Base-by-base conservation (phyloP, 345 rosid species). In the Eucalyptus regnans region DNA sequence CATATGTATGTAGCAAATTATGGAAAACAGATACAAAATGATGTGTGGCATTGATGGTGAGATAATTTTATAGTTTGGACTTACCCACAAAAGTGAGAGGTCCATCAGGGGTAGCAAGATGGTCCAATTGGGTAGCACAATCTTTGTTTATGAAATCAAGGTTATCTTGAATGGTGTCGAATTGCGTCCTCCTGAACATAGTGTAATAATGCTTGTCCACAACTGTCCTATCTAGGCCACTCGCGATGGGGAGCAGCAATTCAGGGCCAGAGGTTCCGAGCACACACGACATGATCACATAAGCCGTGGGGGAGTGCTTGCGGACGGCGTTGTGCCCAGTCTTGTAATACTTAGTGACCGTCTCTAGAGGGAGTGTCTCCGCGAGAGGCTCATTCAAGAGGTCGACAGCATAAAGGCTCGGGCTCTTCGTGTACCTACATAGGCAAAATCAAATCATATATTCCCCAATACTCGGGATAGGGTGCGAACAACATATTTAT, bases 61-160 rank as follows among this genome's bases (percentile, higher is more conserved):
- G 76, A 64, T 64, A 13, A 64, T 64, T 14, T 64, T 64, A 64
- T 64, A 88, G 87, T 27, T 56, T 43, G 17, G 33, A 23, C 94
- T 43, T 91, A 94, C 96, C 95, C 1, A 95, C 94, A 23, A 95
- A 94, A 87, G 93, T 93, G 60, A 93, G 95, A 88, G 96, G 96
- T 11, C 96, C 95, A 87, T 94, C 91, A 18, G 93, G 50, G 20
- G 91, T 93, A 22, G 94, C 90, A 31, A 94, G 50, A 14, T 64
- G 11, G 88, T 89, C 93, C 93, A 95, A 62, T 49, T 92, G 87
- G 44, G 44, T 7, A 43, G 44, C 44, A 43, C 44, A 43, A 50
- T 91, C 87, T 7, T 83, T 88, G 87, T 88, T 2, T 68, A 95
- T 43, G 90, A 92, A 93, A 86, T 95, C 93, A 9, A 94, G 93